Evolutionary conservation across 2,329 filamentous ascomycete genomes (phyloP), one percentile per base, ranked within the genome.

Genomic region (Trichoderma sp.): DNA sequence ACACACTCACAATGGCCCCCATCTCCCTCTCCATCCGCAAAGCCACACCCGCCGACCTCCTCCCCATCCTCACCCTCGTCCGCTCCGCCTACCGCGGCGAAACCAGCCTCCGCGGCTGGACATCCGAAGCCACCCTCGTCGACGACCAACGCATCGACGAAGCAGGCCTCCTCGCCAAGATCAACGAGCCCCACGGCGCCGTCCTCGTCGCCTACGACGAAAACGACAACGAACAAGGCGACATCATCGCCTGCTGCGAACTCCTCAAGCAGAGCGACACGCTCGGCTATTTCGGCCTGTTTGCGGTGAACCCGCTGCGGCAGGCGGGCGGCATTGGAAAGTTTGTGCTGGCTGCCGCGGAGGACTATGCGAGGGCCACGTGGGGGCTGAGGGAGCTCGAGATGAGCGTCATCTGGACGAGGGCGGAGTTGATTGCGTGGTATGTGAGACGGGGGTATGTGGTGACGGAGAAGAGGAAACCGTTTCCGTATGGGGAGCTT

Each of bases 291-390:
- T 66, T 74, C 43, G 80, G 80, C 58, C 75, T 83, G 43, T 81
- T 84, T 21, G 81, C 81, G 47, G 81, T 84, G 0, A 76, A 80
- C 44, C 78, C 79, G 2, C 63, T 63, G 5, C 68, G 73, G 30
- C 81, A 83, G 71, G 77, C 76, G 5, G 77, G 78, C 15, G 81
- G 82, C 0, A 69, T 83, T 51, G 82, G 82, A 0, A 70, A 75
- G 59, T 71, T 70, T 61, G 76, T 82, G 17, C 73, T 83, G 17
- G 72, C 69, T 1, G 69, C 74, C 44, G 81, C 80, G 0, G 82
- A 83, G 71, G 68, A 66, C 12, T 76, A 77, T 67, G 77, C 76
- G 0, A 71, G 69, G 34, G 64, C 70, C 51, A 68, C 68, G 2
- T 63, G 59, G 59, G 59, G 50, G 10, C 3, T 63, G 54, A 34